Base-by-base conservation (phyloP, 78 protist genomes). In the Paratrimastix pyriformis region DNA sequence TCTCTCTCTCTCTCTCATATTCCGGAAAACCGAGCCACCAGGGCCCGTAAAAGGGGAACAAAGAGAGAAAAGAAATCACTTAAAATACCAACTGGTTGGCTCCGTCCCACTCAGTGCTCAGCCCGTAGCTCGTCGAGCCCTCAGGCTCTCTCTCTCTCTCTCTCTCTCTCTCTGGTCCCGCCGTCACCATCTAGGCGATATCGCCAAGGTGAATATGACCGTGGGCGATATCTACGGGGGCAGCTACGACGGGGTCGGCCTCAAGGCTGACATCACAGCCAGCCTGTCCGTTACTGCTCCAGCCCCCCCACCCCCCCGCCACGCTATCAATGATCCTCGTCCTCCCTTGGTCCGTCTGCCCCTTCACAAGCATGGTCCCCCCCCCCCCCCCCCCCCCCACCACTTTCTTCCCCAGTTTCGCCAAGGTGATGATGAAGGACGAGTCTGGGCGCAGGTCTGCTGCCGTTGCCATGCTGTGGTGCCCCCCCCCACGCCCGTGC, bases 221-320 rank as follows among this genome's bases (percentile, higher is more conserved):
- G 97, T 94, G 9, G 95, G 97, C 18, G 98, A 94, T 73, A 94
- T 94, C 26, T 94, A 94, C 73, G 98, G 96, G 11, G 70, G 81
- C 9, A 92, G 76, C 45, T 89, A 87, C 79, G 5, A 57, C 15
- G n/a, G 33, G 33, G 5, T 88, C 46, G 92, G 85, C 4, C 55
- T 90, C 21, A 1, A 0, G 1, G 38, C 59, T 0, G 93, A 90
- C 29, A 73, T 81, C 32, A 84, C 84, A 26, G 92, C 88, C 3
- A 80, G n/a, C n/a, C n/a, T n/a, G 83, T 13, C 40, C 15, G 1
- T 77, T 77, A 15, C 9, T 21, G 9, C 9, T 70, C 9, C n/a
- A 80, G 88, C 24, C 33, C 77, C 29, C 29, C 72, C 64, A 85
- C 85, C 1, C 88, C 86, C 39, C 85, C 85, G 66, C 74, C 54